Percentiles rank a stretch among this genome's conserved stretches.
These are phyloP conservation scores for Umbelopsis isabellina DNA, from an alignment of 192 early-diverging fungal genomes.

Conservation along the genomic window DNA sequence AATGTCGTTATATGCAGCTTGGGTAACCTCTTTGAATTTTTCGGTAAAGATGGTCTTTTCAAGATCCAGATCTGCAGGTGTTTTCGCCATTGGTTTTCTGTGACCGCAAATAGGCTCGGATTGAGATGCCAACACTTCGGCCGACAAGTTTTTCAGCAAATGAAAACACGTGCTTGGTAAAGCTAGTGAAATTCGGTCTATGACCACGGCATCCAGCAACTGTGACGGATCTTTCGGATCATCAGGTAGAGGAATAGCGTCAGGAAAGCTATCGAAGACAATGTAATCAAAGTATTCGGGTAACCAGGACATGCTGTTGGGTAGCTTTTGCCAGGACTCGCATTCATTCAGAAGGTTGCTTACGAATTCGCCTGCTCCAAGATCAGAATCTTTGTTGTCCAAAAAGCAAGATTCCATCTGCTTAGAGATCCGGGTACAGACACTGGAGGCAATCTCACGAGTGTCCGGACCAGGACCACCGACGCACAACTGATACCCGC, in stretches of 20 bases:
- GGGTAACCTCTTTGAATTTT: conserved; percentile 56
- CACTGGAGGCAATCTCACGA: background rate
- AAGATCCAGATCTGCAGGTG: conserved; percentile 71
- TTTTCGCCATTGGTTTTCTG: conserved; percentile 62
- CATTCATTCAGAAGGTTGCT: conserved; percentile 4
- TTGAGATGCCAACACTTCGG: conserved; percentile 66
- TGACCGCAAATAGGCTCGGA: conserved; percentile 74
- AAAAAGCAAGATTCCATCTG: conserved; percentile 26
- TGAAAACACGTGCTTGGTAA: conserved; percentile 66
- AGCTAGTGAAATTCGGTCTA: conserved; percentile 66
- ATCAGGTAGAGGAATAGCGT: conserved; percentile 45
- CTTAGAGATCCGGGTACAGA: conserved; percentile 19
- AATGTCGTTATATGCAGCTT: conserved; percentile 58
- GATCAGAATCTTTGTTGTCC: background rate
- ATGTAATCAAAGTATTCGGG: conserved; percentile 54
- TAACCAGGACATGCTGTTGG: conserved; percentile 45
- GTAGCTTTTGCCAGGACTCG: conserved; percentile 46
- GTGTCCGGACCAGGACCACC: conserved; percentile 10
- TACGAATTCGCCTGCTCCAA: background rate
- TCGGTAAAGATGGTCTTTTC: conserved; percentile 72
- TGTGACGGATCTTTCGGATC: conserved; percentile 66
- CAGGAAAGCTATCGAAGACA: conserved; percentile 51
- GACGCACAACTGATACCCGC: conserved; percentile 26
- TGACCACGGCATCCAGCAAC: conserved; percentile 68
- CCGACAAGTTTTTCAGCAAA: conserved; percentile 69